These are phyloP conservation scores for Porphyra umbilicalis DNA, from an alignment of 31 red algal genomes.

Conservation along the genomic window DNA sequence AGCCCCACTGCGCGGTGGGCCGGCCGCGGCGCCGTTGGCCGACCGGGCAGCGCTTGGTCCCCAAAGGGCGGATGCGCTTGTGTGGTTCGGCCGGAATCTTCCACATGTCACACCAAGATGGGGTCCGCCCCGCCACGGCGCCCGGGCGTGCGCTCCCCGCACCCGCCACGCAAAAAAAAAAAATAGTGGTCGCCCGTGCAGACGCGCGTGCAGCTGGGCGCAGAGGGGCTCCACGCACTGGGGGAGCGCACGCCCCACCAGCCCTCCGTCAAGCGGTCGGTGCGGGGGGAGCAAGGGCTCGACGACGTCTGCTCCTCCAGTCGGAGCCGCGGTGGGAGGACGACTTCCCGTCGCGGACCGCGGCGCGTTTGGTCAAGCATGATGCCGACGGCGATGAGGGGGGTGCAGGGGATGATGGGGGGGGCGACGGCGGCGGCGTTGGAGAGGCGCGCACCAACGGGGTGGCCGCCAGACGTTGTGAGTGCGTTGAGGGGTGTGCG, in stretches of 20 bases:
- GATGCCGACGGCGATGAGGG: neutral
- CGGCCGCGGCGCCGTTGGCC: too few species aligned
- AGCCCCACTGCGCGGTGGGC: too few species aligned
- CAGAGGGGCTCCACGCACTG: conserved; percentile 50
- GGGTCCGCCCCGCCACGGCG: too few species aligned
- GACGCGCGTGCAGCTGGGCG: conserved; percentile 73
- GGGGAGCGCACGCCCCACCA: conserved; percentile 25
- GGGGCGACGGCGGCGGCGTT: neutral
- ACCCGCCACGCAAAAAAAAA: too few species aligned
- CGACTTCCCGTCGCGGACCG: neutral
- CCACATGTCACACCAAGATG: too few species aligned
- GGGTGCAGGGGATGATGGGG: too few species aligned
- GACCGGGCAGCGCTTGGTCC: too few species aligned
- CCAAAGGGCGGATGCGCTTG: too few species aligned
- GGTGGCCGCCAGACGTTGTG: neutral
- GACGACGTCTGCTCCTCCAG: conserved; percentile 32
- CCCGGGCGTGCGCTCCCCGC: too few species aligned
- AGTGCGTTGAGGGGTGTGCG: too few species aligned
- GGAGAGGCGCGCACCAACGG: neutral
- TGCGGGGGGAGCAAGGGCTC: conserved; percentile 40
- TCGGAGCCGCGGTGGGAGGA: conserved; percentile 28
- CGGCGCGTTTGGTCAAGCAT: neutral
- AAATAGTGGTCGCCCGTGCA: too few species aligned
- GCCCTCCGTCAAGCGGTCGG: conserved; percentile 41
- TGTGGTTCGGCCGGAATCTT: too few species aligned